Evolutionary conservation across 2,329 filamentous ascomycete genomes (phyloP).

Genomic region (Pyrenochaeta sp.): DNA sequence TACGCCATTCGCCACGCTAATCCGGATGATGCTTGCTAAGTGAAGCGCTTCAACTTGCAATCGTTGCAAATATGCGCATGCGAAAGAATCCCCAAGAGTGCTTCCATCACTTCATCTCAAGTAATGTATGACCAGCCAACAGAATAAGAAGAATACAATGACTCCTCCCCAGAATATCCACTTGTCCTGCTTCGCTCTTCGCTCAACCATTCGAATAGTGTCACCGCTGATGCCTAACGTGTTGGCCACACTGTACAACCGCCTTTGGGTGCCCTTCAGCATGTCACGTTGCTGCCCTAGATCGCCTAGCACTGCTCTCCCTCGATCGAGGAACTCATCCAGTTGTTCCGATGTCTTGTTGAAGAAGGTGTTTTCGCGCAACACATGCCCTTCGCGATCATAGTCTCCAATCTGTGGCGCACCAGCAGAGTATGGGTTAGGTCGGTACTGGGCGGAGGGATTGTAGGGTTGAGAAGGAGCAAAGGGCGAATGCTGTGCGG

Average conservation of each 20-base stretch:
- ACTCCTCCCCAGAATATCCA: conserved; percentile 96
- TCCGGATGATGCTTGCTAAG: not conserved
- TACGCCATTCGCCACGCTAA: conserved; percentile 32
- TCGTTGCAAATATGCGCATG: not conserved
- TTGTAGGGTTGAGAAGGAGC: conserved; percentile 40
- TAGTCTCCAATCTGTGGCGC: conserved; percentile 60
- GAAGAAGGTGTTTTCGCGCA: conserved; percentile 91
- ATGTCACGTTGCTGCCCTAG: conserved; percentile 90
- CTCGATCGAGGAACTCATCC: conserved; percentile 92
- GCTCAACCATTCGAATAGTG: conserved; percentile 95
- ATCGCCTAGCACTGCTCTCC: conserved; percentile 88
- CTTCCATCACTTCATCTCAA: conserved; percentile 59
- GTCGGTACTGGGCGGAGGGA: conserved; percentile 46
- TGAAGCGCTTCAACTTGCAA: not conserved
- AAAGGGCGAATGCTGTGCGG: conserved; percentile 39
- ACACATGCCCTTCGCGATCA: conserved; percentile 78
- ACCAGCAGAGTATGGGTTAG: conserved; percentile 52
- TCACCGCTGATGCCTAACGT: conserved; percentile 93
- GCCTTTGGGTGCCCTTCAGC: conserved; percentile 91
- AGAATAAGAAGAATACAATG: conserved; percentile 87
- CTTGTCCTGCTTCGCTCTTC: conserved; percentile 91
- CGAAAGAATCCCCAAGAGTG: not conserved
- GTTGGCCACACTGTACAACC: conserved; percentile 90
- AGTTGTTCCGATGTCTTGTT: conserved; percentile 81
- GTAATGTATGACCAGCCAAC: conserved; percentile 88